phyloP scores from a whole-genome alignment of 2,329 filamentous ascomycete species.

The Thelonectria rubi region DNA sequence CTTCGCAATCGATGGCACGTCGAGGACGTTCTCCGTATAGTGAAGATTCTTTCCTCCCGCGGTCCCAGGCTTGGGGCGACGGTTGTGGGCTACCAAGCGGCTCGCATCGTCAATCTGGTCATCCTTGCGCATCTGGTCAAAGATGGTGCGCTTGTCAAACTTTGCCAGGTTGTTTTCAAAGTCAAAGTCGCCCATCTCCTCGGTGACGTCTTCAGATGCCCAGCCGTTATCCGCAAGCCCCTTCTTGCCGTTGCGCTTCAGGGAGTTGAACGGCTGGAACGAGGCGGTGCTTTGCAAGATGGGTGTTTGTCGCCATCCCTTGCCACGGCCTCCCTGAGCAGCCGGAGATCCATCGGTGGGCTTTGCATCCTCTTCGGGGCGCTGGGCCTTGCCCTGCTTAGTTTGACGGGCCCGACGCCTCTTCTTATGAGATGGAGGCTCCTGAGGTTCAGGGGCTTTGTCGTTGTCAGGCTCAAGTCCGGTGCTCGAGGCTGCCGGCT shows the following conservation, averaged over 20 bases:
- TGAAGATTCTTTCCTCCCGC: conserved; percentile 89
- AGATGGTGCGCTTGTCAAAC: conserved; percentile 92
- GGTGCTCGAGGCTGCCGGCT: conserved; percentile 36
- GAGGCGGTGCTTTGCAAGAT: conserved; percentile 68
- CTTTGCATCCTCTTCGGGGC: conserved; percentile 41
- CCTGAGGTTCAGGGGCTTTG: conserved; percentile 32
- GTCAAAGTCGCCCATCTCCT: conserved; percentile 94
- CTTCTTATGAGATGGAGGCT: conserved; percentile 44
- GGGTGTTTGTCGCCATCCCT: conserved; percentile 68
- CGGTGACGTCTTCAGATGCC: conserved; percentile 95
- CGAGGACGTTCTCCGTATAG: conserved; percentile 90
- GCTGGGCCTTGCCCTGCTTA: conserved; percentile 45
- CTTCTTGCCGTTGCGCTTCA: conserved; percentile 65
- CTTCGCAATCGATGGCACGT: conserved; percentile 58
- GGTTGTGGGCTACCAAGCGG: conserved; percentile 90
- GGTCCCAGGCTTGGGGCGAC: conserved; percentile 72
- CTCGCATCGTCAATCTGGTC: conserved; percentile 90
- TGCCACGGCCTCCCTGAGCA: conserved; percentile 52
- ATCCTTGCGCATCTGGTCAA: conserved; percentile 89
- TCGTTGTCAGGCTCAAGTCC: conserved; percentile 29
- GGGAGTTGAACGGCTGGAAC: conserved; percentile 69
- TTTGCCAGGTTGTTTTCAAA: conserved; percentile 90
- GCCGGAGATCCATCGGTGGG: conserved; percentile 37
- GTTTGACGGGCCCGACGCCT: conserved; percentile 45
- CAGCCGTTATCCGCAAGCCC: conserved; percentile 76